phyloP scores from a whole-genome alignment of 129 eudicot species.

The Tagetes patula region DNA sequence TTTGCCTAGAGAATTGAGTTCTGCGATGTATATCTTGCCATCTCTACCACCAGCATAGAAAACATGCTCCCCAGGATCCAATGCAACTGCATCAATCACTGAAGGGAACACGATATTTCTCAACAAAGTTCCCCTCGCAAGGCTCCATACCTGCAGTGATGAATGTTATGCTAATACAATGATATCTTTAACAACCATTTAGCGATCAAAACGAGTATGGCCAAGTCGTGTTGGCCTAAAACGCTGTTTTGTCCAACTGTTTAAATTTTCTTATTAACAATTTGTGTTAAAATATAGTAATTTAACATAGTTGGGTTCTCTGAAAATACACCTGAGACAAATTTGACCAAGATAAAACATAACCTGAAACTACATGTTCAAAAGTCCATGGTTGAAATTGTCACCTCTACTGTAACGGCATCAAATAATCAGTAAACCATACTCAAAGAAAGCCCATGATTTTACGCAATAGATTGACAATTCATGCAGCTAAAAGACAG shows the following conservation, averaged over 20 bases:
- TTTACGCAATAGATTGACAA: not conserved
- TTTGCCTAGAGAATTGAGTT: constrained; percentile 53
- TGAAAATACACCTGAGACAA: not conserved
- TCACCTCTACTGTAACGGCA: not conserved
- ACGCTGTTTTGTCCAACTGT: not conserved
- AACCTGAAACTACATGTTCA: not conserved
- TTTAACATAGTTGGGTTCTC: not conserved
- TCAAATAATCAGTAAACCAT: not conserved
- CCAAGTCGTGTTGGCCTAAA: too few relatives aligned
- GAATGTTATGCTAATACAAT: not conserved
- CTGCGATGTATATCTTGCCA: constrained; percentile 83
- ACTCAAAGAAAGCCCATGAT: not conserved
- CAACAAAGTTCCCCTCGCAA: constrained; percentile 57
- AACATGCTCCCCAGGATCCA: constrained; percentile 76
- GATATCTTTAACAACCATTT: not conserved
- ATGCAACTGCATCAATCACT: constrained; percentile 70
- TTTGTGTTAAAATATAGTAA: not conserved
- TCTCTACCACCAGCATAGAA: constrained; percentile 91
- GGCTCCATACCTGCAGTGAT: constrained; percentile 70
- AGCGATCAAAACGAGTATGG: not conserved
- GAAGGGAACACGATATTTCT: constrained; percentile 75
- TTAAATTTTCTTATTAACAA: not conserved
- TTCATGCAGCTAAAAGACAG: not conserved
- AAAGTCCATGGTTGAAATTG: not conserved
- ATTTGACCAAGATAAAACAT: not conserved